These are phyloP conservation scores for Taphrina wiesneri DNA, from an alignment of 1,139 yeast species.

Conservation along the genomic window DNA sequence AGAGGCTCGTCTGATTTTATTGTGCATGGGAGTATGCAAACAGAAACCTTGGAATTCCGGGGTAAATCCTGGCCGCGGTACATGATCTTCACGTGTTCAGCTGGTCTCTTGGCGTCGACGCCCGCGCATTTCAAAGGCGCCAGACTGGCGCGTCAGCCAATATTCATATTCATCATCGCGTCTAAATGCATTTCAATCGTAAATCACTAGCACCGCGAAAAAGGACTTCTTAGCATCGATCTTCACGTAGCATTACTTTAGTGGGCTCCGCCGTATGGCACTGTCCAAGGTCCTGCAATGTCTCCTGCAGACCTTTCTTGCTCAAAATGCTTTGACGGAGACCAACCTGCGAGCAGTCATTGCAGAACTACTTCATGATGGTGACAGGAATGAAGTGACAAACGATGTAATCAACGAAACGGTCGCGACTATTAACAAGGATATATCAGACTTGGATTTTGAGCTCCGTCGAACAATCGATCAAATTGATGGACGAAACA, in stretches of 20 bases:
- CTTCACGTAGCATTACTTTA: too few species aligned
- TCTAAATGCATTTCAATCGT: not conserved
- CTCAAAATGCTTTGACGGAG: constrained; percentile 14
- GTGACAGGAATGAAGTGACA: constrained; percentile 7
- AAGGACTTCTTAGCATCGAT: too few species aligned
- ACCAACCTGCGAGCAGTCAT: constrained; percentile 16
- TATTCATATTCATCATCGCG: not conserved
- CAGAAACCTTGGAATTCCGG: not conserved
- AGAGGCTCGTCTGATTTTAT: too few species aligned
- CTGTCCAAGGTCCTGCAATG: constrained; percentile 6
- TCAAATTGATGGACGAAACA: constrained; percentile 17
- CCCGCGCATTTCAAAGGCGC: not conserved
- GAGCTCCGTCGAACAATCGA: constrained; percentile 28
- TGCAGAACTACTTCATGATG: not conserved
- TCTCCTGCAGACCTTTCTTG: constrained; percentile 9
- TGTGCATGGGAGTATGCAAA: too few species aligned
- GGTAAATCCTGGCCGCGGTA: not conserved
- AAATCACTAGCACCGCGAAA: too few species aligned
- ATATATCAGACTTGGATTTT: constrained; percentile 14
- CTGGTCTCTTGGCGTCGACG: not conserved
- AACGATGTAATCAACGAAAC: constrained; percentile 51
- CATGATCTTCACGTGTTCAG: not conserved
- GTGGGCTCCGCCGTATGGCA: constrained; percentile 3
- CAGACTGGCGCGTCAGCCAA: not conserved
- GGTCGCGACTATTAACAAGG: constrained; percentile 40